These are phyloP conservation scores for Endocalyx cinctus DNA, from an alignment of 2,329 filamentous ascomycete genomes.

Conservation along the genomic window DNA sequence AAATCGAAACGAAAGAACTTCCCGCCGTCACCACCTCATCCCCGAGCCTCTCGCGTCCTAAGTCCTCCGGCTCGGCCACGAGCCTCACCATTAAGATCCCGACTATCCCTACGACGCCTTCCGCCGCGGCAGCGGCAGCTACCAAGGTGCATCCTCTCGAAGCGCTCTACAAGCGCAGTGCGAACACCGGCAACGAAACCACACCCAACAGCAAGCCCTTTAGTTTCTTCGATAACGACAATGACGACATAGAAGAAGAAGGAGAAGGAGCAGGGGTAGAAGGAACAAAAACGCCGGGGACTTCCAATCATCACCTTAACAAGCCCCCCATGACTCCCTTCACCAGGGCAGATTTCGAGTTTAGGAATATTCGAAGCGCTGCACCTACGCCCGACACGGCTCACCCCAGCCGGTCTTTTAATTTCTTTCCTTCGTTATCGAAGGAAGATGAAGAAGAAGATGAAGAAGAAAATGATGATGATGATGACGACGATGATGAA, in stretches of 20 bases:
- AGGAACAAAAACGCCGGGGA: too few species aligned
- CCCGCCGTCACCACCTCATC: constrained; percentile 13
- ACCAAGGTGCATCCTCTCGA: constrained; percentile 76
- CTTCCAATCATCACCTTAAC: constrained; percentile 8
- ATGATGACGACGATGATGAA: constrained; percentile 23
- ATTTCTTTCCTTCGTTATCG: constrained; percentile 55
- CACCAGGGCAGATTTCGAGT: constrained; percentile 72
- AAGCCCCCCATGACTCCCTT: constrained; percentile 74
- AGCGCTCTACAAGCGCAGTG: constrained; percentile 78
- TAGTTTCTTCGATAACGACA: constrained; percentile 67
- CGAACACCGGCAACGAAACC: constrained; percentile 30
- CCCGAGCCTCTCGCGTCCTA: constrained; percentile 33
- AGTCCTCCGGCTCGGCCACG: constrained; percentile 46
- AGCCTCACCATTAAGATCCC: constrained; percentile 54
- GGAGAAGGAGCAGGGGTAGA: constrained; percentile 15
- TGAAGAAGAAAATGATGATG: constrained; percentile 32
- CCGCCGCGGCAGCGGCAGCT: too few species aligned
- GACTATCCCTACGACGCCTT: constrained; percentile 39
- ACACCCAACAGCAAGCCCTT: constrained; percentile 57
- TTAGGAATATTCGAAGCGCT: constrained; percentile 73
- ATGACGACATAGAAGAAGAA: constrained; percentile 40
- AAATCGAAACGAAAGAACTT: constrained; percentile 12
- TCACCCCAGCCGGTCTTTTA: constrained; percentile 61
- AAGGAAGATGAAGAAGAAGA: constrained; percentile 18
- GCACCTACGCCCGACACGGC: constrained; percentile 95